Evolutionary conservation across 495 filamentous ascomycete species (phyloP), one percentile per base, ranked within the genome.

Genomic region (Glonium stellatum): DNA sequence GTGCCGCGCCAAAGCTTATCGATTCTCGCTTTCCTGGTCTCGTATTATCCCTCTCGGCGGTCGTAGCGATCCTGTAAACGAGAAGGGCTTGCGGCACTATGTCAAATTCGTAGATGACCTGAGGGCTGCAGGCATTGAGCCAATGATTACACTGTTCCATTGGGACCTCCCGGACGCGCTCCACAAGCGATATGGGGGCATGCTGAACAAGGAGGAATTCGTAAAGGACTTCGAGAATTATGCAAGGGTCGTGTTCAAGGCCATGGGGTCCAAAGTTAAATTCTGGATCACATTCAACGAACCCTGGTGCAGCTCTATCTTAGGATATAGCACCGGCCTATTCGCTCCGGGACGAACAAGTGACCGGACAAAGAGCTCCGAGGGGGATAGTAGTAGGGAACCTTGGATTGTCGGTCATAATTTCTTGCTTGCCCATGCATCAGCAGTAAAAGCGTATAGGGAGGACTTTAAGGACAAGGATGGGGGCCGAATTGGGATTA

Each of bases 11-110:
- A 78, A 77, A 58, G 78, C 80, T 34, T 89, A 89, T 72, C 84
- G 86, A 59, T 91, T 91, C 72, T 90, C 87, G 31, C 72, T 90
- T 54, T 85, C 86, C 44, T 90, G 87, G 87, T 82, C 77, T 25
- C 82, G 87, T 46, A 81, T 89, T 62, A 87, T 90, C 61, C 86
- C 87, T 22, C 71, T 82, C 50, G 82, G 83, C 55, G 80, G 81
- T 47, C 80, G 81, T 59, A 80, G 80, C 63, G 82, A 84, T 63
- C 80, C 81, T 37, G 69, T 84, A 69, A 86, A 84, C 71, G 79
- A 81, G 64, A 75, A 74, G 37, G 82, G 82, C 31, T 71, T 85
- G 31, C 75, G 80, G 62, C 79, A 83, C 71, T 85, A 84, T 67
- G 75, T 79, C 60, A 78, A 82, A 68, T 83, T 84, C 50, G 78